Base-by-base conservation (phyloP, 805 yeast genomes). In the Metschnikowia dekortorum region DNA sequence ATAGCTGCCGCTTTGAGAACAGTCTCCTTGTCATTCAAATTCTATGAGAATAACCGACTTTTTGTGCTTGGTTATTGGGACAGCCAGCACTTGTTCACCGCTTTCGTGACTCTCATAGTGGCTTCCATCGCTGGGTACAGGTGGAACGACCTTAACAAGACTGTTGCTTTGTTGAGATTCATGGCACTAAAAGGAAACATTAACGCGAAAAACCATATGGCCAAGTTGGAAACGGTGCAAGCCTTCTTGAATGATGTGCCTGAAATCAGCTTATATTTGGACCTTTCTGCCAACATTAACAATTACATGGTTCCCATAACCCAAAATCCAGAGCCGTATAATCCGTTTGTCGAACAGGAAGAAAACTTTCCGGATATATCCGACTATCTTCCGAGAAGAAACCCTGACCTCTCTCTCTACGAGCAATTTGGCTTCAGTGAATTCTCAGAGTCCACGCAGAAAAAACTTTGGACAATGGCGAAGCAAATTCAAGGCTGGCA, bases 11-110 rank as follows among this genome's bases (percentile, higher is more conserved):
- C 75, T 3, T 56, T 65, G 47, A 47, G 67, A 16, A 64, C 68
- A 2, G 61, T 72, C 18, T 66, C 68, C 46, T 60, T 71, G 5
- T 43, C 68, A 4, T 39, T 61, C 32, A 61, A 67, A 46, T 57
- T 72, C 39, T 66, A 62, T 39, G 61, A 61, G 33, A 52, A 60
- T 46, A 52, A 63, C n/a, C 58, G 65, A 40, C 51, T 70, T 11
- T 71, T 71, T 48, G 54, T 61, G 18, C 54, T 67, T 14, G 77
- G 76, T 2, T 70, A 64, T 49, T 71, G 74, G 73, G 77, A 73
- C 50, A 57, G 69, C 42, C 73, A 69, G 52, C 71, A 72, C 56
- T 54, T 71, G 37, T 72, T 63, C 49, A 58, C 66, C 4, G 69
- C 76, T 1, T 50, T 70, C 26, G 53, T 70, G 18, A 50, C 66